These are phyloP conservation scores for Alliaria petiolata DNA, from an alignment of 345 rosid species.

Conservation along the genomic window DNA sequence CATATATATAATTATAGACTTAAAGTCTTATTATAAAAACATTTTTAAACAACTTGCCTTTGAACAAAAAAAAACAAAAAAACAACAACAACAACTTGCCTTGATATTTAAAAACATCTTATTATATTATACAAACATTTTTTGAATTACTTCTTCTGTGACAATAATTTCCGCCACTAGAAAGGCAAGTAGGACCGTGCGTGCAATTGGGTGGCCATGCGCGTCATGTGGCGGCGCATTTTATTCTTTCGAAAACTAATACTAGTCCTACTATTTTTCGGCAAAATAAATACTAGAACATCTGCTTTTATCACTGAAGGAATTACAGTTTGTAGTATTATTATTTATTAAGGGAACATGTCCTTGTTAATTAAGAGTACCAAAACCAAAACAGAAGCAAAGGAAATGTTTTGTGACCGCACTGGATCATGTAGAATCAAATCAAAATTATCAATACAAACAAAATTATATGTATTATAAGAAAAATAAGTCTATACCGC, in stretches of 20 bases:
- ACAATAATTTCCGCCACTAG: neutral
- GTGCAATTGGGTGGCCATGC: neutral
- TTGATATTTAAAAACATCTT: too few species aligned
- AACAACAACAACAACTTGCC: too few species aligned
- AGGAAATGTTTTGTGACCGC: neutral
- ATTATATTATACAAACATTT: too few species aligned
- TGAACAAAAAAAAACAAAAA: too few species aligned
- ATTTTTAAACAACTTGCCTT: too few species aligned
- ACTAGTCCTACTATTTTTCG: too few species aligned
- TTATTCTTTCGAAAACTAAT: neutral
- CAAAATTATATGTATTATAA: neutral
- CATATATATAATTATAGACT: too few species aligned
- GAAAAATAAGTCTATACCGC: neutral
- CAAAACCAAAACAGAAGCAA: neutral
- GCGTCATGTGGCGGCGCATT: constrained; percentile 9
- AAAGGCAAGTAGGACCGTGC: constrained; percentile 24
- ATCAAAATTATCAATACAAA: neutral
- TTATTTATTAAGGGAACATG: neutral
- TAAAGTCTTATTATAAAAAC: too few species aligned
- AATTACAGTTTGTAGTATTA: neutral
- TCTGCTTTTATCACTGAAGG: neutral
- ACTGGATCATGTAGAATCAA: neutral
- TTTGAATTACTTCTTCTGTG: neutral
- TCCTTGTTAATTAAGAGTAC: neutral
- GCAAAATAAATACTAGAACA: neutral